Evolutionary conservation across 768 basidiomycete genomes (phyloP), one percentile per base, ranked within the genome.

Genomic region (Mycena crocata): DNA sequence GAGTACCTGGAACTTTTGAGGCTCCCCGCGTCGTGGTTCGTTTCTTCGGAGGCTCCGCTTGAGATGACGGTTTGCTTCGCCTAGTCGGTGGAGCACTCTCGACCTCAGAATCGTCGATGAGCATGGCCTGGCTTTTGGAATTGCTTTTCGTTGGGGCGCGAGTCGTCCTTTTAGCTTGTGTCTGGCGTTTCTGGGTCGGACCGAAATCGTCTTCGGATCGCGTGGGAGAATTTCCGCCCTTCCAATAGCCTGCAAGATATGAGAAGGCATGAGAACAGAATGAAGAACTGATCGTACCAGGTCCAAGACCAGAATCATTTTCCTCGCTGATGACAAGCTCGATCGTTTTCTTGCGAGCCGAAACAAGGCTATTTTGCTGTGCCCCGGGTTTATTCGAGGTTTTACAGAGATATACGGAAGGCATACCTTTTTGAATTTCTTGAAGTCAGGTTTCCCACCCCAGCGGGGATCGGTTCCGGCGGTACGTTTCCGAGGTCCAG

Each of bases 351-450:
- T 78, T 73, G 37, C n/a, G n/a, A n/a, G 76, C 74, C 15, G 74
- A 65, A 5, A 57, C 52, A 21, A 67, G 61, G 28, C 13, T 66
- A 10, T 35, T 50, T 52, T 56, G 46, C 64, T 52, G 57, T 15
- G 13, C 15, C n/a, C n/a, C n/a, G n/a, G n/a, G n/a, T n/a, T n/a
- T n/a, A n/a, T n/a, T n/a, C n/a, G n/a, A n/a, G n/a, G n/a, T n/a
- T n/a, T n/a, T n/a, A n/a, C n/a, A 50, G 42, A 59, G 17, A 45
- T 65, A n/a, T 24, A 44, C 7, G 6, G 35, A 28, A 56, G 14
- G 68, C 82, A 32, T n/a, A 89, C 90, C 85, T 87, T 89, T 69
- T 87, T 92, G 71, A 94, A 94, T 75, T 89, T 93, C 74, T 94
- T 94, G 77, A 89, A 93, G 72, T 94, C 88, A 0, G 86, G 85